Conservation (phyloP, 352 stramenopile genomes). For the Globisporangium carolinianum region DNA sequence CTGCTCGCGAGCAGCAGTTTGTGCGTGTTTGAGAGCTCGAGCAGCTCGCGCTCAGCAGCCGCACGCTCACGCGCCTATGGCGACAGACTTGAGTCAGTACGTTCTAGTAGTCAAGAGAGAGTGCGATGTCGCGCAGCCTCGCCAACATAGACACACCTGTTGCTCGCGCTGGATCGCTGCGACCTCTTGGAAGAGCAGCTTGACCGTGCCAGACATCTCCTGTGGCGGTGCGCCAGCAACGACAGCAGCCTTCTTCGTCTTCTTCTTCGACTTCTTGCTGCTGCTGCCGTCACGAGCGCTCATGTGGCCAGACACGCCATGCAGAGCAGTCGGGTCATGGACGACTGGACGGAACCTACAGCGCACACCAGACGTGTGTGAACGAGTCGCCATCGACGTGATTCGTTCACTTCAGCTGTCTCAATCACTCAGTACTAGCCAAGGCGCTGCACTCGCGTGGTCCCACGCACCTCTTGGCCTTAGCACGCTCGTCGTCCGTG, state of each 20-base stretch:
- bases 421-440: background rate
- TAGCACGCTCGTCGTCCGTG: slow-evolving; percentile 52
- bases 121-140: background rate
- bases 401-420: too few species aligned
- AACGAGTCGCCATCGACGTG: too few species aligned
- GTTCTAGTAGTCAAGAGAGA: too few species aligned
- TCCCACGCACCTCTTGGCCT: slow-evolving; percentile 22
- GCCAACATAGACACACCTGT: slow-evolving; percentile 14
- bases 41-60: slow-evolving; percentile 29
- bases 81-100: background rate
- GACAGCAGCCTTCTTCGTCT: slow-evolving; percentile 15
- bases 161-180: slow-evolving; percentile 37
- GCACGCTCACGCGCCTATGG: slow-evolving; percentile 21
- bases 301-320: background rate
- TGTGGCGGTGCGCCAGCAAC: slow-evolving; percentile 31
- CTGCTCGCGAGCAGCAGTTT: slow-evolving; percentile 13
- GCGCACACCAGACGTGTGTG: background rate
- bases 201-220: slow-evolving; percentile 56
- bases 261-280: background rate
- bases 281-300: background rate
- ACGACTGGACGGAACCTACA: slow-evolving; percentile 7
- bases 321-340: background rate
- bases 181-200: slow-evolving; percentile 65
- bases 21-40: slow-evolving; percentile 31
- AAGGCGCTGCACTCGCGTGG: background rate